Evolutionary conservation across 805 yeast genomes (phyloP).

Genomic region (Lipomyces mesembrius): DNA sequence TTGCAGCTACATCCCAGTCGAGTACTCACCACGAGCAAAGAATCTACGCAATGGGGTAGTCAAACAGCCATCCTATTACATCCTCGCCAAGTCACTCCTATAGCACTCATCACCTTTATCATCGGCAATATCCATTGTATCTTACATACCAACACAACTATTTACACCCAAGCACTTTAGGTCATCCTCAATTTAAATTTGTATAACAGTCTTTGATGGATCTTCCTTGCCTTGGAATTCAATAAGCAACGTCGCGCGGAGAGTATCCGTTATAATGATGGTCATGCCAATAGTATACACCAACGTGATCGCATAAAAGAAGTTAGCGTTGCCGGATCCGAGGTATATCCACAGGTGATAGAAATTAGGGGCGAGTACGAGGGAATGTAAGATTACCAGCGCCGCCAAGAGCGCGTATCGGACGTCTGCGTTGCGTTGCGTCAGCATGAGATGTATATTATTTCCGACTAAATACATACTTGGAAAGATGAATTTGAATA

Average conservation of each 20-base stretch:
- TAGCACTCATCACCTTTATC: neutral
- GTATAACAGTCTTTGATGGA: conserved; percentile 51
- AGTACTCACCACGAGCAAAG: conserved; percentile 26
- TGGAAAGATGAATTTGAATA: conserved; percentile 51
- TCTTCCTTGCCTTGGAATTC: conserved; percentile 62
- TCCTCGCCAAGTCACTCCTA: conserved; percentile 26
- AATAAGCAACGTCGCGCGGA: conserved; percentile 75
- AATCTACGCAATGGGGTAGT: conserved; percentile 19
- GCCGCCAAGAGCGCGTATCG: conserved; percentile 56
- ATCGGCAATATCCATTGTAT: neutral
- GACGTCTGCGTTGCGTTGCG: conserved; percentile 41
- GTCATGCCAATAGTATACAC: conserved; percentile 75
- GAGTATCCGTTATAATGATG: conserved; percentile 69
- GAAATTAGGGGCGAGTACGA: conserved; percentile 81
- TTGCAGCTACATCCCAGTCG: conserved; percentile 13
- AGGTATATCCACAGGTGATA: conserved; percentile 92
- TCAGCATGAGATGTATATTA: conserved; percentile 11
- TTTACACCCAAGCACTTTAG: neutral
- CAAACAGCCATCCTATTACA: conserved; percentile 34
- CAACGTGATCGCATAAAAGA: conserved; percentile 91
- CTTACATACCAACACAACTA: neutral
- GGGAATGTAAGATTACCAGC: conserved; percentile 59
- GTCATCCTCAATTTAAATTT: conserved; percentile 46
- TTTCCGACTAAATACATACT: conserved; percentile 9
- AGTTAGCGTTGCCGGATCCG: conserved; percentile 95